A percentile compares a stretch with the other conserved stretches of the same genome.
phyloP scores from a whole-genome alignment of 495 filamentous ascomycete genomes.

The Neurospora terricola region DNA sequence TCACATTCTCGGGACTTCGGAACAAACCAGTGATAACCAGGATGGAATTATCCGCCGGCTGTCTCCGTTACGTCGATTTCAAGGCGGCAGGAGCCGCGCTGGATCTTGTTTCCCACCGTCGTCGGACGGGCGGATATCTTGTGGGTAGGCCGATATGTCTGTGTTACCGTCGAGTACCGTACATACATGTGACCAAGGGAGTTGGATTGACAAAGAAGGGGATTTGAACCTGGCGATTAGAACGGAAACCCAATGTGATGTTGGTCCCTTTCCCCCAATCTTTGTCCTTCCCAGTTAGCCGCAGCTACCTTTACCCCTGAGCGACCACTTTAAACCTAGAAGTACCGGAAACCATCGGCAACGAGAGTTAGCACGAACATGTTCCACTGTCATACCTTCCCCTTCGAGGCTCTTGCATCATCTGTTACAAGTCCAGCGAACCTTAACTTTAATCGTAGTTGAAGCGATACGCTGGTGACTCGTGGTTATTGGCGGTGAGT shows the following conservation, averaged over 20 bases:
- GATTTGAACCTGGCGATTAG: not conserved
- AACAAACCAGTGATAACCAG: not conserved
- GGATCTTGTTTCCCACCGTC: not conserved
- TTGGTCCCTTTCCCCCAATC: not conserved
- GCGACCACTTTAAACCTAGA: not conserved
- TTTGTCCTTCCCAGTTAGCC: not conserved
- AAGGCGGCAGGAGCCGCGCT: not conserved
- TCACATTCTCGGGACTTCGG: not conserved
- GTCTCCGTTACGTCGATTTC: not conserved
- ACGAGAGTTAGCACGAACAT: not conserved
- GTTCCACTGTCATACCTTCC: not conserved
- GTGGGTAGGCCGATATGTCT: not conserved
- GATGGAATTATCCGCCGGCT: not conserved
- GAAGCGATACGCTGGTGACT: not conserved
- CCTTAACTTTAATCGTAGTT: not conserved
- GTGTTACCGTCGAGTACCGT: not conserved
- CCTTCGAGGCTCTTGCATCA: not conserved
- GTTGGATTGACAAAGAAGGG: not conserved
- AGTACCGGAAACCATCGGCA: not conserved
- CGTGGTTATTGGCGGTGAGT: not conserved
- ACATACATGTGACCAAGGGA: not conserved
- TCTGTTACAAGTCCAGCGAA: not conserved
- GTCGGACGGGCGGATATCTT: not conserved
- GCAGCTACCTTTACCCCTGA: not conserved
- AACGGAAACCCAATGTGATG: not conserved